Evolutionary conservation across 1,139 yeast species (phyloP).

Genomic region (Saccharomycopsis hybrid): DNA sequence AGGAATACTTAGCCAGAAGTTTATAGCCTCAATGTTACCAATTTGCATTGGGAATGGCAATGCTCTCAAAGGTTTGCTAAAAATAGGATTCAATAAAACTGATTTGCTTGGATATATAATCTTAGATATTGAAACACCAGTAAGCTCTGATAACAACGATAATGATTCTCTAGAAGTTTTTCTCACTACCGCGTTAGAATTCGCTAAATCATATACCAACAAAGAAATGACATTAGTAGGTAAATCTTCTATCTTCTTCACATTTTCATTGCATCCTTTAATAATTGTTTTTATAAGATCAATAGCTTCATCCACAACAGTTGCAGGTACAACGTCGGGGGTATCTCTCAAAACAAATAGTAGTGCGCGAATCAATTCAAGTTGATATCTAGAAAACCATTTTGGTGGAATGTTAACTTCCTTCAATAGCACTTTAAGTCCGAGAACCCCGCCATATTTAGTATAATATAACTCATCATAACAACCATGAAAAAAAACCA

Average conservation of each 20-base stretch:
- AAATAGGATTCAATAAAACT: conserved; percentile 81
- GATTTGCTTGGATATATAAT: conserved; percentile 80
- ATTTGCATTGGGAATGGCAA: conserved; percentile 98
- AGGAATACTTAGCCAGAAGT: conserved; percentile 78
- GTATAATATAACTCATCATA: conserved; percentile 81
- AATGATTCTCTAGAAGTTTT: conserved; percentile 75
- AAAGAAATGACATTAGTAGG: conserved; percentile 74
- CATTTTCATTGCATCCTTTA: conserved; percentile 54
- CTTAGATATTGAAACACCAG: conserved; percentile 62
- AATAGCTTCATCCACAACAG: conserved; percentile 67
- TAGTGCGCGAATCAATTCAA: conserved; percentile 79
- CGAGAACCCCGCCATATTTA: conserved; percentile 85
- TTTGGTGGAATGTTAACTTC: conserved; percentile 60
- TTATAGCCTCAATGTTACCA: conserved; percentile 94
- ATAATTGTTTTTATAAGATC: conserved; percentile 58
- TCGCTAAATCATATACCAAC: conserved; percentile 85
- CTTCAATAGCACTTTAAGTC: conserved; percentile 65
- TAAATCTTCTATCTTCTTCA: conserved; percentile 50
- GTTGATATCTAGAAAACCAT: conserved; percentile 74
- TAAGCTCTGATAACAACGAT: conserved; percentile 58
- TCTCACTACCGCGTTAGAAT: conserved; percentile 78
- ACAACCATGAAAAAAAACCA: conserved; percentile 53
- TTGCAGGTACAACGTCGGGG: conserved; percentile 80
- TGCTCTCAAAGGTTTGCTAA: conserved; percentile 94
- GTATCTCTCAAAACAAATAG: conserved; percentile 89